These are phyloP conservation scores for Macroventuria anomochaeta DNA, from an alignment of 2,329 filamentous ascomycete genomes.

Conservation along the genomic window DNA sequence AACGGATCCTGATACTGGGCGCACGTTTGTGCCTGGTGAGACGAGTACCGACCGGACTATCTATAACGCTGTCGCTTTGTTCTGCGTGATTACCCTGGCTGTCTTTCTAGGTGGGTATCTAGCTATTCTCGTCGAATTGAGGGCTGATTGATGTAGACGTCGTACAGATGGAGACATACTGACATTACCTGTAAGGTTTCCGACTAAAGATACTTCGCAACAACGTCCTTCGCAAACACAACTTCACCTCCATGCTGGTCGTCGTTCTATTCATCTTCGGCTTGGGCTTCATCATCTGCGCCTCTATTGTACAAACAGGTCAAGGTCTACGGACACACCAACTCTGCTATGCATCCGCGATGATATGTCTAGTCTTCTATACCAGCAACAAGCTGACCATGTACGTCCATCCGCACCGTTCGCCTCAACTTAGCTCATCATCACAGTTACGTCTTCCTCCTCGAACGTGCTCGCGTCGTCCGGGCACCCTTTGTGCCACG, in stretches of 20 bases:
- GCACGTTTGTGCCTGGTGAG: constrained; percentile 16
- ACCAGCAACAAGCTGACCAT: constrained; percentile 43
- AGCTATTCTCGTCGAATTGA: neutral
- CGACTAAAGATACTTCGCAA: constrained; percentile 20
- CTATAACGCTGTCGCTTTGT: constrained; percentile 19
- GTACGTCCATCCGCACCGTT: constrained; percentile 4
- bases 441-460: constrained; percentile 46
- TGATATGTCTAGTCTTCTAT: constrained; percentile 50
- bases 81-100: constrained; percentile 15
- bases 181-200: constrained; percentile 10
- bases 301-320: constrained; percentile 36
- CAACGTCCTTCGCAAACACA: constrained; percentile 21
- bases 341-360: constrained; percentile 42
- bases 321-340: constrained; percentile 32
- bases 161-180: neutral
- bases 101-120: constrained; percentile 15
- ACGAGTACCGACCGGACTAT: constrained; percentile 19
- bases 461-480: constrained; percentile 48
- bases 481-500: constrained; percentile 38
- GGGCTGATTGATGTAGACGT: too few species aligned
- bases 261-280: constrained; percentile 19
- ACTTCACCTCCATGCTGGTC: constrained; percentile 27
- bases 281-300: constrained; percentile 22
- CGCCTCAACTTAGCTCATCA: neutral
- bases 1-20: constrained; percentile 19